phyloP scores from a whole-genome alignment of 2,329 filamentous ascomycete genomes.

The Drechslerella dactyloides region DNA sequence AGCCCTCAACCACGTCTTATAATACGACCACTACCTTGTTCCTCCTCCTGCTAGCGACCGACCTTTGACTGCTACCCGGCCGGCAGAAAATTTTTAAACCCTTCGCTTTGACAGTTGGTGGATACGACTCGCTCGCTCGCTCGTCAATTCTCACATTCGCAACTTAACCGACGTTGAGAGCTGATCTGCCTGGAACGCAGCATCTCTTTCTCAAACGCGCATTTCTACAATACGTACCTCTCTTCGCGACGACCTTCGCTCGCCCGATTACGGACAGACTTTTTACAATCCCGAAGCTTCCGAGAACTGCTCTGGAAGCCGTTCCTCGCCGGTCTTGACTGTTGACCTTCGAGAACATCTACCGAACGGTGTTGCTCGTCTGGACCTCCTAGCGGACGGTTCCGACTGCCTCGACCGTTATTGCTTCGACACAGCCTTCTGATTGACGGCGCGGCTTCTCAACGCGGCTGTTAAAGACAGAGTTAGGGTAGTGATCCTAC shows the following conservation, averaged over 20 bases:
- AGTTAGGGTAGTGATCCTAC: background rate
- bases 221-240: too few species aligned
- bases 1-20: constrained; percentile 27
- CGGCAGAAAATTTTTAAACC: constrained; percentile 3
- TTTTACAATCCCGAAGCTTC: background rate
- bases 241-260: too few species aligned
- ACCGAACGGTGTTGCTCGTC: background rate
- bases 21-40: constrained; percentile 2
- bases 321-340: background rate
- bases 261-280: too few species aligned
- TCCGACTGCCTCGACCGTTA: background rate
- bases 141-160: too few species aligned
- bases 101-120: background rate
- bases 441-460: background rate
- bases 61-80: background rate
- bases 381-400: background rate
- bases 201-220: too few species aligned
- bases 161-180: too few species aligned
- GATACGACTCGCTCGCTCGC: too few species aligned
- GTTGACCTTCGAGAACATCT: background rate
- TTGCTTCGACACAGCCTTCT: background rate
- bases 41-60: background rate
- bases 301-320: background rate
- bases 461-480: background rate
- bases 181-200: too few species aligned